Conservation (phyloP, 164 flowering plant species). For the Malania oleifera region DNA sequence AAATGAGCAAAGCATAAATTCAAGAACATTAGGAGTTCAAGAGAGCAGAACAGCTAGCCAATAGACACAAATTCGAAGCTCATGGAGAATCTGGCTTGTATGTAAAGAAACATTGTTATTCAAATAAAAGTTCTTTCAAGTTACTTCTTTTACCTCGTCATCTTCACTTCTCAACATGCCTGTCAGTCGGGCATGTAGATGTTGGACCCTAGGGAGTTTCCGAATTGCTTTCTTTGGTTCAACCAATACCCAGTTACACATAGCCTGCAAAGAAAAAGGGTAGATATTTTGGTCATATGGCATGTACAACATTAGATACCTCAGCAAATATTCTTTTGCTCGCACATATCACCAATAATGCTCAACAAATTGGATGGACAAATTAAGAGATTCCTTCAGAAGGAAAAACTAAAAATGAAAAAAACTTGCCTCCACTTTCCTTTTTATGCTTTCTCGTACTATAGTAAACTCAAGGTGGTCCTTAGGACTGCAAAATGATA, state of each 20-base stretch:
- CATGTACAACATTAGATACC: too few relatives aligned
- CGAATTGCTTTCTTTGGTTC: conserved; percentile 69
- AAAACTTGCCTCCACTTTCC: conserved; percentile 76
- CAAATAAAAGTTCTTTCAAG: not conserved
- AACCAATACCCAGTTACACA: conserved; percentile 51
- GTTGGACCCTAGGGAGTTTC: conserved; percentile 86
- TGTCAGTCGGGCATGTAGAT: conserved; percentile 65
- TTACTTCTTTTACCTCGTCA: conserved; percentile 59
- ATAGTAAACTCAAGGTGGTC: conserved; percentile 86
- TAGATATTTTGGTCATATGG: too few relatives aligned
- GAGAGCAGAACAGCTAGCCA: not conserved
- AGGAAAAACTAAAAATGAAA: too few relatives aligned
- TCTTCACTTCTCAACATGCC: conserved; percentile 75
- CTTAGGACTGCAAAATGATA: conserved; percentile 58
- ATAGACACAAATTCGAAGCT: not conserved
- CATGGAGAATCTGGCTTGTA: not conserved
- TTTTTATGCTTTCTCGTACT: conserved; percentile 77
- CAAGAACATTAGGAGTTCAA: not conserved
- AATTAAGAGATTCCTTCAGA: too few relatives aligned
- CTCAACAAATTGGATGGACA: too few relatives aligned
- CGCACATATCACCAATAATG: too few relatives aligned
- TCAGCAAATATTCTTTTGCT: too few relatives aligned
- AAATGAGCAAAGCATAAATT: not conserved
- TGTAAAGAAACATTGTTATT: not conserved
- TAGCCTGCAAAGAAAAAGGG: conserved; percentile 39